Evolutionary conservation across 2,329 filamentous ascomycete species (phyloP), one percentile per base, ranked within the genome.

Genomic region (Corinectria fuckeliana): DNA sequence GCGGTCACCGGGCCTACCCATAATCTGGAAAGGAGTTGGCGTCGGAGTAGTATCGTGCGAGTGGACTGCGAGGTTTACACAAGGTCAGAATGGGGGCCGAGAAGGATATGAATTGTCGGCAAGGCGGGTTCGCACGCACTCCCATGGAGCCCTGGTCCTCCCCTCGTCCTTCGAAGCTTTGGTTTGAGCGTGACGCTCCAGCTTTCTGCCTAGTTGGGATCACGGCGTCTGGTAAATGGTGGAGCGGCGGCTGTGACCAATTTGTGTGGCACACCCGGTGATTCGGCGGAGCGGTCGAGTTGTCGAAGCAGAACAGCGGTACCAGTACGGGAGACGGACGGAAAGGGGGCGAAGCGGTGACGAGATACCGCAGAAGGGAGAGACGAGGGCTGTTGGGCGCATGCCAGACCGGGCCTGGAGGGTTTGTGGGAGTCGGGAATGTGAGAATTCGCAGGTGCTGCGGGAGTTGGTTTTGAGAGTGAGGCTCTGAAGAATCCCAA

Each of bases 11-110:
- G 59, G 58, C 68, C 52, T 74, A 78, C 77, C 74, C 76, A 78
- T 79, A 79, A 69, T 79, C 77, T 50, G 77, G 77, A 65, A 77
- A 76, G 59, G 75, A 77, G 67, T 73, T 71, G 62, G 71, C 71
- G 58, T 74, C 62, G 56, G 75, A 78, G 53, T 68, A 59, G 60
- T 79, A 78, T 58, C 75, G 71, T 52, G 65, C 65, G 54, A 72
- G 64, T 50, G 74, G 68, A 66, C 75, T 77, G 58, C 14, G 56
- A 53, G 25, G 36, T 48, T 56, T 55, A 57, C 44, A 63, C 56
- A n/a, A n/a, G 25, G 42, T 60, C 47, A 57, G 57, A 42, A 62
- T 56, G 55, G 52, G 56, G 36, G 60, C 57, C 55, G 50, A 26
- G 52, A 55, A 62, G 54, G 21, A 13, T 36, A 39, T 53, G 32